Percentiles rank a stretch among this genome's conserved stretches.
These are phyloP conservation scores for Pyrenula massariospora DNA, from an alignment of 495 filamentous ascomycete species.

Conservation along the genomic window DNA sequence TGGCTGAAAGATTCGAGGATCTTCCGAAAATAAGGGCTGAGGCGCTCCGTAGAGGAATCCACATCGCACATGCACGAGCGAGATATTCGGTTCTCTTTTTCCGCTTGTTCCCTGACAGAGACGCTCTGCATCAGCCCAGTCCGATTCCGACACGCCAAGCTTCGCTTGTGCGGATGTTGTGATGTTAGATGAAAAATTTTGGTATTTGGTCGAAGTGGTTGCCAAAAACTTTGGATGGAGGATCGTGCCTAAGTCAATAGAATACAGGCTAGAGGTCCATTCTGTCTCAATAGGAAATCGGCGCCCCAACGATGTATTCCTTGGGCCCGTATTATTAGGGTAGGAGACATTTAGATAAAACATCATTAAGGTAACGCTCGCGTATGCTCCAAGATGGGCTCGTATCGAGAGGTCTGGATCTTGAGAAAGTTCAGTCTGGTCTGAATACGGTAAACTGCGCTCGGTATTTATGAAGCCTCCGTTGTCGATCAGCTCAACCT, in stretches of 20 bases:
- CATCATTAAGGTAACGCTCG: not conserved
- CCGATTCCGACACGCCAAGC: not conserved
- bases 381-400: not conserved
- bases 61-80: constrained; percentile 23
- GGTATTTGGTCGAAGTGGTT: not conserved
- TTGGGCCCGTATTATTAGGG: not conserved
- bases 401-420: not conserved
- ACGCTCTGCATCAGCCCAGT: not conserved
- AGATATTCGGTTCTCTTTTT: constrained; percentile 9
- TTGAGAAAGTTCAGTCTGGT: not conserved
- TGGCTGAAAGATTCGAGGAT: constrained; percentile 15
- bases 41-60: constrained; percentile 24
- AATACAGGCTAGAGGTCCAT: not conserved
- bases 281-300: not conserved
- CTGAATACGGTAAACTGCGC: not conserved
- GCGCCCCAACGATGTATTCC: not conserved
- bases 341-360: not conserved
- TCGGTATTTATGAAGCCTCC: not conserved
- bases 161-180: not conserved
- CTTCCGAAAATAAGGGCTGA: not conserved
- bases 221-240: not conserved
- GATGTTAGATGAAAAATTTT: not conserved
- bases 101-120: not conserved
- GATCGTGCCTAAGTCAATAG: not conserved
- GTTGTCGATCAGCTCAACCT: not conserved